These are phyloP conservation scores for Cenchrus fungigraminus DNA, from an alignment of 176 grass and related monocot species.

Conservation along the genomic window DNA sequence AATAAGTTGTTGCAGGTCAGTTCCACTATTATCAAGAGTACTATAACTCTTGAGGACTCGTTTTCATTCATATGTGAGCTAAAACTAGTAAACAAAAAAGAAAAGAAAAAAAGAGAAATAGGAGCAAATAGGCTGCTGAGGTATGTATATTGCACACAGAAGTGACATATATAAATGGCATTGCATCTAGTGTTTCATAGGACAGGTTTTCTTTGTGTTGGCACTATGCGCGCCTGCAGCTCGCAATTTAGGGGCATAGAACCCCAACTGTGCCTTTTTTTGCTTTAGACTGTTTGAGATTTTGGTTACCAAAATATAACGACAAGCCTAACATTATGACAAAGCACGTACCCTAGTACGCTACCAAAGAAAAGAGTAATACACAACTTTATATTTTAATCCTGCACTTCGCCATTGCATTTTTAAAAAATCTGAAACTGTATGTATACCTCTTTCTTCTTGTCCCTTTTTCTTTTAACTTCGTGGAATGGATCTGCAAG, in stretches of 20 bases:
- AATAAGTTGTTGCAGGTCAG: not conserved
- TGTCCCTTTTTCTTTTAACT: conserved; percentile 89
- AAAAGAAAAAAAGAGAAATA: not conserved
- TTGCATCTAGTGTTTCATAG: not conserved
- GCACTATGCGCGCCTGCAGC: not conserved
- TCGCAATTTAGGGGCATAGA: not conserved
- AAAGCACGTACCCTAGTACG: not conserved
- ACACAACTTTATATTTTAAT: not conserved
- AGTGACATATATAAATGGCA: not conserved
- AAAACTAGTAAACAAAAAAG: not conserved
- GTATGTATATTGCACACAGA: not conserved
- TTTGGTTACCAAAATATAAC: not conserved
- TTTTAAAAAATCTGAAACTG: not conserved
- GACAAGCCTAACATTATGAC: not conserved
- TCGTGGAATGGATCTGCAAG: conserved; percentile 90
- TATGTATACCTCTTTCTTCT: conserved; percentile 82
- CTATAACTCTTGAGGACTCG: not conserved
- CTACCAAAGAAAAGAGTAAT: conserved; percentile 6
- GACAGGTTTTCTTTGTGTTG: not conserved
- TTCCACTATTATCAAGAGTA: not conserved
- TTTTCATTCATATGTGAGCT: not conserved
- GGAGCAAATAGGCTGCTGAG: not conserved
- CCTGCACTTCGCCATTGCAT: not conserved
- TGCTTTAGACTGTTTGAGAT: not conserved
- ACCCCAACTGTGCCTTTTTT: not conserved